phyloP scores from a whole-genome alignment of 192 early-diverging fungal species.

The Coemansia sp. region DNA sequence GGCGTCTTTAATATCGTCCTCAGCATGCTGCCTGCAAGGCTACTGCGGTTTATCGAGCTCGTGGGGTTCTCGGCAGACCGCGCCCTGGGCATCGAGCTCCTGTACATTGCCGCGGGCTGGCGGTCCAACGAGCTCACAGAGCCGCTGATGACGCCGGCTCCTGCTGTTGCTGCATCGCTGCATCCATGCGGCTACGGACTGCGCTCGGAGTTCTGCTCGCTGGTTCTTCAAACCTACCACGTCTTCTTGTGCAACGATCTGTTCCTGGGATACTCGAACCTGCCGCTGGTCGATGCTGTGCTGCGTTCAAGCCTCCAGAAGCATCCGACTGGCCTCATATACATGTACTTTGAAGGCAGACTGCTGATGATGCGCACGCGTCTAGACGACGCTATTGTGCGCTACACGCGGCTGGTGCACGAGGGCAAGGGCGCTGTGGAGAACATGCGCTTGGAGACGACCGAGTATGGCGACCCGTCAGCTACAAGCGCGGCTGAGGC shows the following conservation, averaged over 20 bases:
- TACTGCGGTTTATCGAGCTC: slow-evolving; percentile 78
- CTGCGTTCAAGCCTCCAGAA: slow-evolving; percentile 58
- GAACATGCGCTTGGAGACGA: slow-evolving; percentile 14
- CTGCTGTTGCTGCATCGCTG: slow-evolving; percentile 1
- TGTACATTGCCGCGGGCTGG: slow-evolving; percentile 77
- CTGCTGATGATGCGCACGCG: slow-evolving; percentile 61
- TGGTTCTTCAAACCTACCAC: slow-evolving; percentile 74
- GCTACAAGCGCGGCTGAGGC: slow-evolving; percentile 8
- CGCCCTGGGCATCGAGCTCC: slow-evolving; percentile 69
- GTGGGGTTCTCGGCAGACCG: slow-evolving; percentile 84
- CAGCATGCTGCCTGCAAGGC: slow-evolving; percentile 70
- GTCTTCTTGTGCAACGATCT: slow-evolving; percentile 72
- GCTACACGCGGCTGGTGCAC: slow-evolving; percentile 53
- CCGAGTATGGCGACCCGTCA: not conserved
- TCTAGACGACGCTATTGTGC: slow-evolving; percentile 62
- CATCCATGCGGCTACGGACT: slow-evolving; percentile 62
- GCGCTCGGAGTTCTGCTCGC: slow-evolving; percentile 78
- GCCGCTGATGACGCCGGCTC: slow-evolving; percentile 26
- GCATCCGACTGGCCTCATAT: slow-evolving; percentile 74
- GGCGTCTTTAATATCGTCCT: slow-evolving; percentile 80
- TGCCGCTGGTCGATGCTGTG: slow-evolving; percentile 64
- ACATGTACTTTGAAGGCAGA: slow-evolving; percentile 71
- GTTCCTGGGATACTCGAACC: slow-evolving; percentile 68
- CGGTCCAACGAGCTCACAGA: slow-evolving; percentile 26
- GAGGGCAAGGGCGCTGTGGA: slow-evolving; percentile 17